Evolutionary conservation across 179 eudicot genomes (phyloP), one percentile per base, ranked within the genome.

Genomic region (Dionaea muscipula): DNA sequence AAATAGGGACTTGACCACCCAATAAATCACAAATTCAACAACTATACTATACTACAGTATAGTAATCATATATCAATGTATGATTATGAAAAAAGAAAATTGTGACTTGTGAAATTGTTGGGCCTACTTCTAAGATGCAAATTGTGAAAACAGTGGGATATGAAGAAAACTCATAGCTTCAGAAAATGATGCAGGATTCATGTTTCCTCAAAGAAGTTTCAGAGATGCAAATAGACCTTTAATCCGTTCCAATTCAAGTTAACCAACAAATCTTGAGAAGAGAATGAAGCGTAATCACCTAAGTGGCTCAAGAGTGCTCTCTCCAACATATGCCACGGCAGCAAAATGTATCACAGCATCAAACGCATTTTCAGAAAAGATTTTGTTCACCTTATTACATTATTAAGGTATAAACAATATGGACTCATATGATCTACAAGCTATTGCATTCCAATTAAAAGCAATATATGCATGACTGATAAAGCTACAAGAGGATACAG

Each of bases 291-390:
- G 24, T 2, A 51, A 25, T 69, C 71, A 87, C 94, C 75, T 85
- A 16, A 87, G 81, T 35, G 94, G 96, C 54, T 87, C 83, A 45
- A 84, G 74, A 26, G 96, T 87, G 72, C 96, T 87, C 73, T 87
- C 96, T 40, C 96, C 96, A 60, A 87, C 96, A 73, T 87, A 87
- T 38, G 96, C 96, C 57, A 87, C 96, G 25, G 96, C 96, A 20
- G 96, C 96, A 68, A 84, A 87, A 72, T 87, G 96, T 61, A 87
- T 87, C 54, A 87, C 96, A 36, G 94, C 94, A 62, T 87, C 96
- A 66, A 87, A 82, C 44, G 96, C 90, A 70, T 87, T 87, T 60
- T 84, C 82, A 6, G 85, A 74, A 41, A 87, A 87, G 39, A 87
- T 78, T 72, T 72, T 84, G 53, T 75, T 68, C 38, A 87, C 94